A percentile compares a stretch with the other conserved stretches of the same genome.
Conservation (phyloP, 108 stramenopile genomes). For the Discostella pseudostelligera region DNA sequence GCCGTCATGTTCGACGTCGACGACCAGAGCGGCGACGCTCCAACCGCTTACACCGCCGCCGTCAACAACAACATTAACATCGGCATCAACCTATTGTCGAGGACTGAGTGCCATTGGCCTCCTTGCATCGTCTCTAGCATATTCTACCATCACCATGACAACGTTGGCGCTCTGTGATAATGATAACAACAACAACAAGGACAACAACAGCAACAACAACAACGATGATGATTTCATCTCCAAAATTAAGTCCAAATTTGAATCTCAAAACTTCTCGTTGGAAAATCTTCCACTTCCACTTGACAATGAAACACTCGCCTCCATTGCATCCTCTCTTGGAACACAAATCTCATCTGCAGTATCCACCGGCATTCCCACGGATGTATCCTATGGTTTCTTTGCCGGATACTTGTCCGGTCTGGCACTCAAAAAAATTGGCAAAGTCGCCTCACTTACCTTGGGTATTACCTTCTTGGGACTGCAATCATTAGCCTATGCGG, state of each 20-base stretch:
- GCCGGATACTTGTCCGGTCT: conserved; percentile 8
- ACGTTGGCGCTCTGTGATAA: conserved; percentile 1
- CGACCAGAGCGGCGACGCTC: too few species aligned
- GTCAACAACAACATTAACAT: too few species aligned
- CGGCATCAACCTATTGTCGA: too few species aligned
- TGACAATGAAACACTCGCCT: neutral
- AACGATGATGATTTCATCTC: neutral
- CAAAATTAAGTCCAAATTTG: neutral
- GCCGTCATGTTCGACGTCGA: too few species aligned
- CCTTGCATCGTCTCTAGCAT: neutral
- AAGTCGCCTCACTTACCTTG: neutral
- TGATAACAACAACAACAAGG: neutral
- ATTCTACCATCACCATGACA: neutral
- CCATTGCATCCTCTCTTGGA: neutral
- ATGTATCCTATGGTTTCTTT: conserved; percentile 5
- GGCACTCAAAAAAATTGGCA: conserved; percentile 7
- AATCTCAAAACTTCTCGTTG: neutral
- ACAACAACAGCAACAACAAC: neutral
- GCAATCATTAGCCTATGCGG: neutral
- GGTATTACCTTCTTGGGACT: neutral
- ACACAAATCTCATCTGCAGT: neutral
- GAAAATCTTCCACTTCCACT: neutral
- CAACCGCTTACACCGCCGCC: too few species aligned
- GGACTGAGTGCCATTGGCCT: neutral
- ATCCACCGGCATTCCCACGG: neutral